Evolutionary conservation across 257 asterid genomes (phyloP), one percentile per base, ranked within the genome.

Genomic region (Mentha longifolia): DNA sequence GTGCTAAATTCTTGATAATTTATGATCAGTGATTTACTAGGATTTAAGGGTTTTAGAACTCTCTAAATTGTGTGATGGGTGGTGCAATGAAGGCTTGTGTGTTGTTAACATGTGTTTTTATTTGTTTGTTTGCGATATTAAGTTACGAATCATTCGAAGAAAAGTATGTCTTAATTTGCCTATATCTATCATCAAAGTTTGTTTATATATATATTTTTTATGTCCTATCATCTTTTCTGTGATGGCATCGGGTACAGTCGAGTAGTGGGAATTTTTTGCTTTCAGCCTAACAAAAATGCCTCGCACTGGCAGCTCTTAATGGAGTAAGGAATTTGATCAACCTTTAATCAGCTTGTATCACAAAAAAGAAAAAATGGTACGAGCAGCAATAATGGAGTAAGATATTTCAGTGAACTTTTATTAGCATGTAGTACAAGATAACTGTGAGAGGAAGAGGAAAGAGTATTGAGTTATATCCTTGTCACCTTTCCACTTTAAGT

Each of bases 401-500:
- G 50, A 6, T 33, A 12, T 11, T 35, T 10, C 19, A n/a, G 50
- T 31, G 58, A 19, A 12, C 30, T 51, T 51, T 19, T 8, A 8
- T 17, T 25, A 17, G 60, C 59, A 54, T 13, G n/a, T n/a, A n/a
- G 20, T 19, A 10, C 46, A 7, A 10, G 5, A 45, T 16, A 15
- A 9, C 46, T 15, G n/a, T n/a, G 19, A 50, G 60, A 50, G n/a
- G 31, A 3, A 5, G 14, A 39, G 25, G 51, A 19, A 33, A 56
- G 7, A 33, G 31, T 14, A 14, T 20, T 39, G 28, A 68, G 47
- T 68, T 37, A 37, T 52, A 68, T 54, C 54, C 39, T 25, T n/a
- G 49, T 65, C 59, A 65, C 63, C 35, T 13, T 16, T 52, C 59
- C 42, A 54, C 41, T 52, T 25, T 19, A 13, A 7, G 35, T 56